A percentile compares a stretch with the other conserved stretches of the same genome.
Conservation (phyloP, 208 protist genomes). For the Naegleria lovaniensis region DNA sequence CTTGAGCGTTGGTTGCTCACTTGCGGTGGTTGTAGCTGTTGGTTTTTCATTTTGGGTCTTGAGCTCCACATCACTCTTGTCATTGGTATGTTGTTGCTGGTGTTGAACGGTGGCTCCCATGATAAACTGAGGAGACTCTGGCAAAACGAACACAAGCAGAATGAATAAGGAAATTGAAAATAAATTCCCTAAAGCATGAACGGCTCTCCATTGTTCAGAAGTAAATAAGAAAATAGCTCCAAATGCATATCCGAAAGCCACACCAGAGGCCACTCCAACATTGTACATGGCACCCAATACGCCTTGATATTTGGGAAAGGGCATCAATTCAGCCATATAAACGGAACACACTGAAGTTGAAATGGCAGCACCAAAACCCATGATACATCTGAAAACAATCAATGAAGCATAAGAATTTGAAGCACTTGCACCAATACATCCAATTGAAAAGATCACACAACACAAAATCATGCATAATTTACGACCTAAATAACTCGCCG, state of each 20-base stretch:
- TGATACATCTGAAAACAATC: neutral
- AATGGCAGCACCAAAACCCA: neutral
- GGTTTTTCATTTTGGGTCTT: too few relatives aligned
- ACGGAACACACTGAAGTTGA: neutral
- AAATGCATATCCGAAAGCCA: neutral
- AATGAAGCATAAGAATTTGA: neutral
- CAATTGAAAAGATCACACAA: neutral
- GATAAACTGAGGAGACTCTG: neutral
- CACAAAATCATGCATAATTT: neutral
- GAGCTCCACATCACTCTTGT: neutral
- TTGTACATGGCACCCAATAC: neutral
- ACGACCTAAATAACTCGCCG: neutral
- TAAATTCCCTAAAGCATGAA: neutral
- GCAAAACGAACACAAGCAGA: neutral
- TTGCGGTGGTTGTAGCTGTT: too few relatives aligned
- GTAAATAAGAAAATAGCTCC: neutral
- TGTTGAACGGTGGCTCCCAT: neutral
- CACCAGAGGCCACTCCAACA: neutral
- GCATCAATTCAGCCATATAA: neutral
- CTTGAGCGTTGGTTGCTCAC: too few relatives aligned
- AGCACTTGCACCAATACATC: neutral
- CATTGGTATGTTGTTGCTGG: neutral
- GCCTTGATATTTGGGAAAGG: neutral
- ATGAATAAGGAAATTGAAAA: neutral
- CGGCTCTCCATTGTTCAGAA: neutral